Base-by-base conservation (phyloP, 2,329 filamentous ascomycete species). In the Arachnomyces sp. region DNA sequence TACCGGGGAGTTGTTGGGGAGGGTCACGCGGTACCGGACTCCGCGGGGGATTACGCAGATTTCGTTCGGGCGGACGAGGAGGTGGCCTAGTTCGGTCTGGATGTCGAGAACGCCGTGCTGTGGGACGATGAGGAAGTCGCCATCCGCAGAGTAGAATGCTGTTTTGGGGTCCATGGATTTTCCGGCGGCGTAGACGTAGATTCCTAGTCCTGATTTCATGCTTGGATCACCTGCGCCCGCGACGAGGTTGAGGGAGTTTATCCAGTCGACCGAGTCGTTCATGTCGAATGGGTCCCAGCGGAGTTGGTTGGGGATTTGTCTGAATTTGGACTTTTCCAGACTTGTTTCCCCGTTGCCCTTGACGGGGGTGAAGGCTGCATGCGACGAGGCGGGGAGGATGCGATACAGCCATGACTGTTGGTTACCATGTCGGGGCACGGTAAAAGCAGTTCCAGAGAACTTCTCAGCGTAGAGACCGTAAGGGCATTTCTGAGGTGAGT, bases 81-180 rank as follows among this genome's bases (percentile, higher is more conserved):
- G 66, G 54, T 73, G 76, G 34, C 84, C 85, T 35, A 89, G 69
- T 60, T 90, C 84, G 1, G 84, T 90, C 52, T 81, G 76, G 46
- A 90, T 82, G 53, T 89, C 82, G 30, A 90, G 65, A 11, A 73
- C 71, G 2, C 84, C 84, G 47, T 84, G 76, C 57, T 90, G 84
- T 2, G 82, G 72, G 11, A 90, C 82, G 46, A 90, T 79, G 41
- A 89, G 63, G 51, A 86, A 75, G 57, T 90, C 84, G 9, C 84
- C 84, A 55, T 90, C 84, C 0, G 86, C 82, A 3, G 82, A 89
- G 70, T 90, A 93, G 59, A 89, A 93, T 0, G 85, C 85, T 36
- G 81, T 71, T 30, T 76, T 74, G 5, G 20, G 20, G n/a, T 71
- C 65, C 88, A 94, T 94, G 55, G 81, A 79, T 58, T 76, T 81